Conservation (phyloP, 495 filamentous ascomycete genomes). For the Tuber umbilicatum region DNA sequence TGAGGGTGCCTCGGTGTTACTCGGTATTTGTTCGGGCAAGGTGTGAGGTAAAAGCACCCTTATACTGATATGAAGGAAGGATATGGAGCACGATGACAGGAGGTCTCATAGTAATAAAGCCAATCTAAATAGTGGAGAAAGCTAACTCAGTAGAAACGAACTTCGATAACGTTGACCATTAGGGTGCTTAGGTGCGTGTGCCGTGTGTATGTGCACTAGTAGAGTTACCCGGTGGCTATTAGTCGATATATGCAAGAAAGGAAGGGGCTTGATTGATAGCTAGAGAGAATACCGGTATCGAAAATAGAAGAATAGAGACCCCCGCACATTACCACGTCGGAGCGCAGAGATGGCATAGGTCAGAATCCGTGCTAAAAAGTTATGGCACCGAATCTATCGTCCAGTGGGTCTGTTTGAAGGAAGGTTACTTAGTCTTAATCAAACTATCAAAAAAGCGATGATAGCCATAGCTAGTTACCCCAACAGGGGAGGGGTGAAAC, state of each 20-base stretch:
- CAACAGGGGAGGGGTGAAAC: no score
- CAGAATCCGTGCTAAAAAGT: neutral
- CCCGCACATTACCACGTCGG: neutral
- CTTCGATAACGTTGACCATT: neutral
- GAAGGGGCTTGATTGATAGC: neutral
- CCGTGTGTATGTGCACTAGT: no score
- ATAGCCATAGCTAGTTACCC: neutral
- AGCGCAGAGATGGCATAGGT: neutral
- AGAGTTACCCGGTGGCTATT: neutral
- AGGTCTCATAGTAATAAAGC: neutral
- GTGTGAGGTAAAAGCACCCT: neutral
- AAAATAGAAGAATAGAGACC: neutral
- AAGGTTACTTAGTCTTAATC: neutral
- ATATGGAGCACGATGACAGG: neutral
- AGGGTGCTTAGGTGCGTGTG: neutral
- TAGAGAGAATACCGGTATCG: neutral
- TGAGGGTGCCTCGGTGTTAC: no score
- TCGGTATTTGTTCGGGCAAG: neutral
- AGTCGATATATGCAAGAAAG: neutral
- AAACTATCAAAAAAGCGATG: neutral
- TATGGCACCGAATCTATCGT: neutral
- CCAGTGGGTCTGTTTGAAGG: neutral
- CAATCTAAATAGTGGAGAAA: neutral
- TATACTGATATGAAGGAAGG: neutral
- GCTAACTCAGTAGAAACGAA: neutral